phyloP scores from a whole-genome alignment of 2,329 filamentous ascomycete species.

The Domatiomyces globalis region DNA sequence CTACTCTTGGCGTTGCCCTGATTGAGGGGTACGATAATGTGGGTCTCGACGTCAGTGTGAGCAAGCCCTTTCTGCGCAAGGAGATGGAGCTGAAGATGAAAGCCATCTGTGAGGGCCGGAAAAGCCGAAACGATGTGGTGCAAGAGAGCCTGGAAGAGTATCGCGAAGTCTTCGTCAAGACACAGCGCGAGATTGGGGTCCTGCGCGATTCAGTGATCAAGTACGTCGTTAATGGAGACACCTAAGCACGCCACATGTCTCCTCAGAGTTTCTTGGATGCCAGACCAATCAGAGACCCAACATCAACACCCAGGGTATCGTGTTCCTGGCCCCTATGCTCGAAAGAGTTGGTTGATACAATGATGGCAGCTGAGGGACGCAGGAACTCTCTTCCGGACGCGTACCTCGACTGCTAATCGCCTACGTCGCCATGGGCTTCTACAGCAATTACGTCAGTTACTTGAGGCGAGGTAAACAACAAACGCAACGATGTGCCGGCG shows the following conservation, averaged over 20 bases:
- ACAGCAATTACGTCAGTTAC: neutral
- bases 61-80: slow-evolving; percentile 90
- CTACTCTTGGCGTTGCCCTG: slow-evolving; percentile 75
- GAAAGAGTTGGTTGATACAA: neutral
- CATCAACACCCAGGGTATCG: neutral
- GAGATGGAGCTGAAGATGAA: slow-evolving; percentile 98
- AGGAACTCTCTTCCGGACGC: no score
- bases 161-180: slow-evolving; percentile 69
- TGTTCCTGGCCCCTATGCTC: neutral
- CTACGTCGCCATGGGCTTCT: neutral
- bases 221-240: slow-evolving; percentile 34
- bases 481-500: neutral
- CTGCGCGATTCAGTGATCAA: slow-evolving; percentile 45
- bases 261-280: no score
- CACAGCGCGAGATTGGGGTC: slow-evolving; percentile 56
- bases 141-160: slow-evolving; percentile 77
- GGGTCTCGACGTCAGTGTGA: slow-evolving; percentile 79
- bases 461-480: neutral
- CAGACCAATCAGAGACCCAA: neutral
- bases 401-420: neutral
- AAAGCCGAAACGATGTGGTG: slow-evolving; percentile 59
- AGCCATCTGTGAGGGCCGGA: slow-evolving; percentile 79
- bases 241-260: neutral
- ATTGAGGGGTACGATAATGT: slow-evolving; percentile 92
- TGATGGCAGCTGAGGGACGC: neutral